Evolutionary conservation across 371 early-diverging fungal species (phyloP).

Genomic region (Blakeslea trispora): DNA sequence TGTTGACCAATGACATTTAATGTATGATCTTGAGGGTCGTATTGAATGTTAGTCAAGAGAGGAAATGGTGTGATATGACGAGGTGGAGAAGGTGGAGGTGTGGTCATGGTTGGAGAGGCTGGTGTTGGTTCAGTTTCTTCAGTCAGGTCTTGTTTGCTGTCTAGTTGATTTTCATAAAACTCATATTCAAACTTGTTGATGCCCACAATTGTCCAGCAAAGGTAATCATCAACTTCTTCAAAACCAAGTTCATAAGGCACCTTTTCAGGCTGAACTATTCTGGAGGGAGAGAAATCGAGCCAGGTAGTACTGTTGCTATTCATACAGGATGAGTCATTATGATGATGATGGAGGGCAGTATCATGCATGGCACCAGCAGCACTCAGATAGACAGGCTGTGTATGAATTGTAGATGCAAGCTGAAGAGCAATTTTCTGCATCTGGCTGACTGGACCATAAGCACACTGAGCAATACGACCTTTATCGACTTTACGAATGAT

Average conservation of each 20-base stretch:
- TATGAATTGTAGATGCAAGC: constrained; percentile 33
- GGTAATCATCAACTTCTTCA: constrained; percentile 68
- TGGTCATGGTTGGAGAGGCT: not conserved
- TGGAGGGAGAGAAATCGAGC: constrained; percentile 39
- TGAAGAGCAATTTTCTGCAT: constrained; percentile 87
- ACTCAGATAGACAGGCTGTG: constrained; percentile 39
- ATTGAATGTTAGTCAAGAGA: constrained; percentile 31
- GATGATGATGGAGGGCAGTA: constrained; percentile 23
- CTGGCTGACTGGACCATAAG: constrained; percentile 78
- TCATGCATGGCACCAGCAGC: constrained; percentile 31
- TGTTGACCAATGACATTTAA: constrained; percentile 36
- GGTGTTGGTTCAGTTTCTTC: constrained; percentile 8
- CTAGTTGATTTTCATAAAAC: constrained; percentile 43
- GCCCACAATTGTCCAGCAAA: constrained; percentile 89
- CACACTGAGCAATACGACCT: constrained; percentile 65
- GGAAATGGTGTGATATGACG: constrained; percentile 38
- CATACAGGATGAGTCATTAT: constrained; percentile 9
- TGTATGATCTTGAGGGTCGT: constrained; percentile 29
- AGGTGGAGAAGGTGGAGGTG: constrained; percentile 21
- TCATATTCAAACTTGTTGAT: constrained; percentile 63
- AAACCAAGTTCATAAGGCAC: constrained; percentile 24
- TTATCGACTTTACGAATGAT: constrained; percentile 82
- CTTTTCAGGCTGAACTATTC: constrained; percentile 34
- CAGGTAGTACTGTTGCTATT: constrained; percentile 21
- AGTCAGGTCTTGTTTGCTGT: constrained; percentile 7